Conservation (phyloP, 2,329 filamentous ascomycete genomes). For the Colletotrichum endophyticum region DNA sequence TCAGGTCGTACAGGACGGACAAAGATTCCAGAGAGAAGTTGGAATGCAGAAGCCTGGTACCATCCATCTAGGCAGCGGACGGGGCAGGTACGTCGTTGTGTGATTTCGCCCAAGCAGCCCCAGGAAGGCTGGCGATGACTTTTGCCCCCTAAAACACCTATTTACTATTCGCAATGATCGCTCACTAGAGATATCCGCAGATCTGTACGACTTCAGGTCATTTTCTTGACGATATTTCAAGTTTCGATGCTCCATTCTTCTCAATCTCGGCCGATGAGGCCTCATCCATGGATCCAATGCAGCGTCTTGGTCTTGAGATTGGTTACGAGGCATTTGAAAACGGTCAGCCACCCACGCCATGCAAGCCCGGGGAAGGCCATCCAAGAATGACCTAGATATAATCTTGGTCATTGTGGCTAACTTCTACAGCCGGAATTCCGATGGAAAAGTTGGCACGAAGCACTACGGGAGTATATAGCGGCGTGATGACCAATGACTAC, state of each 20-base stretch:
- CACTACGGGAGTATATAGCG: slow-evolving; percentile 35
- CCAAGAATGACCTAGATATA: neutral
- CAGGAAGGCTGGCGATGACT: neutral
- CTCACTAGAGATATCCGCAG: neutral
- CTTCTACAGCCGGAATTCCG: slow-evolving; percentile 16
- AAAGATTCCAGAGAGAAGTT: neutral
- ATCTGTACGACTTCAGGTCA: neutral
- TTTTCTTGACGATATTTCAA: neutral
- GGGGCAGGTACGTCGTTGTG: neutral
- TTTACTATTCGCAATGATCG: neutral
- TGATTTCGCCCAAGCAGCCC: neutral
- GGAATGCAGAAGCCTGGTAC: neutral
- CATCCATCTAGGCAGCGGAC: neutral
- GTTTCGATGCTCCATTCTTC: neutral
- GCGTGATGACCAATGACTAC: slow-evolving; percentile 38
- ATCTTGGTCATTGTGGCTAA: neutral
- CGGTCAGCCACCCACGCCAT: neutral
- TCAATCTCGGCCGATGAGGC: neutral
- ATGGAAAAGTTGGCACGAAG: slow-evolving; percentile 25
- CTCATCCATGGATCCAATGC: neutral
- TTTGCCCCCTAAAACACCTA: neutral
- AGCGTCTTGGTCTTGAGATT: neutral
- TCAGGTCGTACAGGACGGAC: neutral
- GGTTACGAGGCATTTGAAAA: slow-evolving; percentile 2
- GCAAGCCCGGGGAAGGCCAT: neutral